Percentiles rank a stretch among this genome's conserved stretches.
These are phyloP conservation scores for Cylindrotheca fusiformis DNA, from an alignment of 108 stramenopile species.

Conservation along the genomic window DNA sequence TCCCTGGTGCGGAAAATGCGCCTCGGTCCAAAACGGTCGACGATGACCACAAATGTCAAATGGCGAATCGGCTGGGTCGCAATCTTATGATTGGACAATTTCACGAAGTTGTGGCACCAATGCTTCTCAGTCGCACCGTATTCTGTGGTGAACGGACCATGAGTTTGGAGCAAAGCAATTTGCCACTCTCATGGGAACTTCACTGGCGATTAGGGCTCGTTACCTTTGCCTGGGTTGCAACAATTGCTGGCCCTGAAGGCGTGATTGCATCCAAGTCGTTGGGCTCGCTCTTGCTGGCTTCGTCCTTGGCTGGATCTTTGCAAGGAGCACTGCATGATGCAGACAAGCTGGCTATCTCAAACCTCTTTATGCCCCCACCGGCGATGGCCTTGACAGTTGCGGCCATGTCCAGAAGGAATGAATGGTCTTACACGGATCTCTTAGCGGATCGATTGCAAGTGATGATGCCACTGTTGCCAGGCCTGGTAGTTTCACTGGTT, in stretches of 20 bases:
- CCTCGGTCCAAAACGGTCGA: conserved; percentile 10
- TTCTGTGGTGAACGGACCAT: conserved; percentile 47
- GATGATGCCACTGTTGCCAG: conserved; percentile 75
- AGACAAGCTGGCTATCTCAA: conserved; percentile 4
- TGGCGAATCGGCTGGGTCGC: conserved; percentile 69
- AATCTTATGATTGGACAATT: conserved; percentile 71
- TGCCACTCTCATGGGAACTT: conserved; percentile 56
- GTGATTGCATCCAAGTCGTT: conserved; percentile 49
- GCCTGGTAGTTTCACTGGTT: conserved; percentile 60
- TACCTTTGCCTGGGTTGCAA: conserved; percentile 75
- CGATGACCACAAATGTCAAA: conserved; percentile 44
- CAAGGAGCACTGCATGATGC: conserved; percentile 13
- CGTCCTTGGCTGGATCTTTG: conserved; percentile 71
- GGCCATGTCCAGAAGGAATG: conserved; percentile 20
- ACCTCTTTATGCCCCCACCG: conserved; percentile 50
- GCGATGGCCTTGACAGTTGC: conserved; percentile 48
- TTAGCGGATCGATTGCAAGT: conserved; percentile 64
- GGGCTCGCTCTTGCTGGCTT: conserved; percentile 64
- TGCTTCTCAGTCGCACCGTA: conserved; percentile 74
- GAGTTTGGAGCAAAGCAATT: conserved; percentile 9
- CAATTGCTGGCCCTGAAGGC: conserved; percentile 72
- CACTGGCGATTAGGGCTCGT: conserved; percentile 73
- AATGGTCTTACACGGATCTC: conserved; percentile 59
- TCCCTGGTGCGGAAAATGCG: conserved; percentile 19
- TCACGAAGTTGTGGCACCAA: conserved; percentile 82